Base-by-base conservation (phyloP, 1,284 basidiomycete genomes). In the Trametes polyzona region DNA sequence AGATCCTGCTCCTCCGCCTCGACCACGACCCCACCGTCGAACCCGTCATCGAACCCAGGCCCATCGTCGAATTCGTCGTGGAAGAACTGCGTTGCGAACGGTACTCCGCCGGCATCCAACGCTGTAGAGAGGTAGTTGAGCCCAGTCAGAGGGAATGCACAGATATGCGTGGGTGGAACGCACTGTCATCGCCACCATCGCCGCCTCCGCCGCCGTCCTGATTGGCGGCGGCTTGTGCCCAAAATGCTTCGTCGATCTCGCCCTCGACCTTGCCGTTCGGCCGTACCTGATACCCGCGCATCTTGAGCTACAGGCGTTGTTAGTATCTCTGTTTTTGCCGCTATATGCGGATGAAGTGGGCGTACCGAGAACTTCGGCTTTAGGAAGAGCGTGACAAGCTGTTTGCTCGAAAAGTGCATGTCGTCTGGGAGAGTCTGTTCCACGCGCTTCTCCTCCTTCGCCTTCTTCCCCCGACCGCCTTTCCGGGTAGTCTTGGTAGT, bases 51-150 rank as follows among this genome's bases (percentile, higher is more conserved):
- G 64, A 91, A 91, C 12, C 88, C 91, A 41, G 82, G 84, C 1
- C 81, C 88, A 54, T 91, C 93, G 65, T 95, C 93, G 60, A 85
- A 84, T 57, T 93, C 93, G 63, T 98, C 96, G 64, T 96, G 90
- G 85, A 98, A 98, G 82, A 98, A 97, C 69, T 98, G 96, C 0
- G 95, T 95, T 64, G 92, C 92, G 74, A 98, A 98, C 0, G 95
- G 95, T 9, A 84, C 79, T 0, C 82, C 82, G 47, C 76, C 80
- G 32, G 77, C 82, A 57, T 79, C 75, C 24, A 73, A 74, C 42
- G 73, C 80, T 82, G 58, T 3, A 14, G 17, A 12, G 14, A 19
- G n/a, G 10, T 3, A 24, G n/a, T n/a, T n/a, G n/a, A n/a, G n/a
- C n/a, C n/a, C n/a, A n/a, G n/a, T 61, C 10, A 55, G 49, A 27